phyloP scores from a whole-genome alignment of 805 yeast species.

The Alloascoidea africana region DNA sequence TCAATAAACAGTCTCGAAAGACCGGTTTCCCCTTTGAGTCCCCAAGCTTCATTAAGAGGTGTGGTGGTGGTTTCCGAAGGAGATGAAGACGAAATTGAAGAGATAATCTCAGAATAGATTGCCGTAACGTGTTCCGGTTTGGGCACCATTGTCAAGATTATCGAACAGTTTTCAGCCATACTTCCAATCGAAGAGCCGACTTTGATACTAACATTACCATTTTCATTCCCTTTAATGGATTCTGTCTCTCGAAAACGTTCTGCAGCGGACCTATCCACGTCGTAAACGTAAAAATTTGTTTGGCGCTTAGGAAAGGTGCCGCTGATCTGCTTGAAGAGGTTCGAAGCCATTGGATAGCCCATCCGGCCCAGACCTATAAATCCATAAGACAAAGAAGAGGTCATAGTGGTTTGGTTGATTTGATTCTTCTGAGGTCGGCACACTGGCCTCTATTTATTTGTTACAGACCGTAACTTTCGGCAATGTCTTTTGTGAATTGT shows the following conservation, averaged over 20 bases:
- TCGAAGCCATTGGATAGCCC: constrained; percentile 42
- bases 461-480: too few species aligned
- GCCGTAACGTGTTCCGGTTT: constrained; percentile 33
- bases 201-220: constrained; percentile 12
- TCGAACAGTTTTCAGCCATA: constrained; percentile 22
- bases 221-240: constrained; percentile 12
- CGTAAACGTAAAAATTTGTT: constrained; percentile 29
- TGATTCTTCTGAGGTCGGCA: too few species aligned
- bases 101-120: constrained; percentile 24
- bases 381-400: constrained; percentile 22
- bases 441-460: too few species aligned
- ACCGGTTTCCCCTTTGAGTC: not conserved
- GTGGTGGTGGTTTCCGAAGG: constrained; percentile 4
- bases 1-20: constrained; percentile 23
- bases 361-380: constrained; percentile 43
- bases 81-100: constrained; percentile 15
- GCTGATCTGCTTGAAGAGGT: constrained; percentile 24
- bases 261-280: constrained; percentile 20
- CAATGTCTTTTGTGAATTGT: too few species aligned
- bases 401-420: not conserved
- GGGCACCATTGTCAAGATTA: constrained; percentile 36
- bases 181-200: constrained; percentile 10
- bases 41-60: constrained; percentile 6
- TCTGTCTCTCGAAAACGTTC: constrained; percentile 13
- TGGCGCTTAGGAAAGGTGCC: constrained; percentile 8